A percentile compares a stretch with the other conserved stretches of the same genome.
Evolutionary conservation across 176 grass and related monocot genomes (phyloP).

Genomic region (Oropetium thomaeum): DNA sequence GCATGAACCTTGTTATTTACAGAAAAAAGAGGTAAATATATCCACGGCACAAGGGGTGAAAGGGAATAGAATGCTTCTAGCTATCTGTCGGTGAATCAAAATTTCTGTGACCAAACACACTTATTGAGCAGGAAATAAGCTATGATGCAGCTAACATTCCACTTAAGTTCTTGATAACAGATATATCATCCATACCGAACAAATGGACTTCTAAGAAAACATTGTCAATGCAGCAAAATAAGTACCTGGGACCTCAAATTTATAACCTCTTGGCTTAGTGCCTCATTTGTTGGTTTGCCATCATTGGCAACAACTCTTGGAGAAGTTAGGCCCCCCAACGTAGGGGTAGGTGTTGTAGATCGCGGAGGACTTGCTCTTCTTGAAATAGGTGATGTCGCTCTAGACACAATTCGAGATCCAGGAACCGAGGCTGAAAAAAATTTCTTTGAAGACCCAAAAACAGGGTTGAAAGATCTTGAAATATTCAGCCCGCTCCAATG

Average conservation of each 20-base stretch:
- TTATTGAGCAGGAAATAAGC: not conserved
- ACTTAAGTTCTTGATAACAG: not conserved
- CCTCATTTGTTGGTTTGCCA: slow-evolving; percentile 53
- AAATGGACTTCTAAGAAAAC: not conserved
- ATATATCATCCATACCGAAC: not conserved
- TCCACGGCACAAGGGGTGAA: not conserved
- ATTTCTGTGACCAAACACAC: not conserved
- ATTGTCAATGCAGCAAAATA: not conserved
- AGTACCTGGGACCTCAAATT: slow-evolving; percentile 85
- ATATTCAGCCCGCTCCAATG: slow-evolving; percentile 81
- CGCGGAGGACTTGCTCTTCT: slow-evolving; percentile 81
- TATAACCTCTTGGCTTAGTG: slow-evolving; percentile 61
- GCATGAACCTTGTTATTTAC: slow-evolving; percentile 12
- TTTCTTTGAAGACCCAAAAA: slow-evolving; percentile 97
- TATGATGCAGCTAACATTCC: not conserved
- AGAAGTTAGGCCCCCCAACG: slow-evolving; percentile 74
- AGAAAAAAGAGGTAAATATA: slow-evolving; percentile 2
- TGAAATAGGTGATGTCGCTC: slow-evolving; percentile 83
- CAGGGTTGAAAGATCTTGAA: slow-evolving; percentile 92
- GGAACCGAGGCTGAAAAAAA: slow-evolving; percentile 97
- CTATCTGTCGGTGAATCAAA: not conserved
- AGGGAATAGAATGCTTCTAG: not conserved
- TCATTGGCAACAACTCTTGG: slow-evolving; percentile 49
- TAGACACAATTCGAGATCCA: slow-evolving; percentile 93
- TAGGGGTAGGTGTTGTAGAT: slow-evolving; percentile 88